phyloP scores from a whole-genome alignment of 139 green algal species.

The Chlorella ohadii region DNA sequence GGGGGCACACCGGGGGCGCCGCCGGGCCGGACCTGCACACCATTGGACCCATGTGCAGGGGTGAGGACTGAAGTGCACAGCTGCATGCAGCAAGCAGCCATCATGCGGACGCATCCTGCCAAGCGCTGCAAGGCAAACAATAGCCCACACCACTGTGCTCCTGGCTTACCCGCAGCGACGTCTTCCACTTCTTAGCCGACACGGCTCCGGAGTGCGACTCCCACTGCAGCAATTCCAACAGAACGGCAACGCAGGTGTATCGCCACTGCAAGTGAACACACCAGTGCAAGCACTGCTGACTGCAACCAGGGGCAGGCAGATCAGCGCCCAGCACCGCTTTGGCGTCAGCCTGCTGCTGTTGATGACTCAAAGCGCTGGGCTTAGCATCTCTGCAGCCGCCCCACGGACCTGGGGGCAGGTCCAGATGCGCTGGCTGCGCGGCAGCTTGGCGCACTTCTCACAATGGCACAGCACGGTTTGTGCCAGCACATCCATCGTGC shows the following conservation, averaged over 20 bases:
- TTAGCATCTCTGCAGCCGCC: too few relatives aligned
- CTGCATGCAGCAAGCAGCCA: background rate
- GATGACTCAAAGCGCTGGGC: too few relatives aligned
- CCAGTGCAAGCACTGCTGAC: too few relatives aligned
- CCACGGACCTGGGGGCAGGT: constrained; percentile 53
- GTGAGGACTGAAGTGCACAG: too few relatives aligned
- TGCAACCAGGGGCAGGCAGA: too few relatives aligned
- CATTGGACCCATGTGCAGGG: background rate
- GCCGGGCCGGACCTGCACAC: constrained; percentile 54
- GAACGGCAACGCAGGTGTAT: too few relatives aligned
- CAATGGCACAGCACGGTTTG: constrained; percentile 57
- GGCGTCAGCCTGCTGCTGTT: too few relatives aligned
- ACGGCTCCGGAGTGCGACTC: background rate
- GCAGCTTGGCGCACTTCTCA: constrained; percentile 30
- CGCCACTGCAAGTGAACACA: background rate
- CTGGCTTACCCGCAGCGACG: constrained; percentile 66
- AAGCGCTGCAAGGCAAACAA: too few relatives aligned
- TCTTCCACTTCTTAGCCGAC: constrained; percentile 87
- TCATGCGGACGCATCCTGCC: constrained; percentile 9
- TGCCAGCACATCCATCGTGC: constrained; percentile 41
- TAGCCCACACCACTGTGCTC: background rate
- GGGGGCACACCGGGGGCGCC: constrained; percentile 5
- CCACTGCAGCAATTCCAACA: background rate
- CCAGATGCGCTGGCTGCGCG: constrained; percentile 36
- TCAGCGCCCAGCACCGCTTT: background rate